phyloP scores from a whole-genome alignment of 306 rosid species.

The Rosa lucieae region DNA sequence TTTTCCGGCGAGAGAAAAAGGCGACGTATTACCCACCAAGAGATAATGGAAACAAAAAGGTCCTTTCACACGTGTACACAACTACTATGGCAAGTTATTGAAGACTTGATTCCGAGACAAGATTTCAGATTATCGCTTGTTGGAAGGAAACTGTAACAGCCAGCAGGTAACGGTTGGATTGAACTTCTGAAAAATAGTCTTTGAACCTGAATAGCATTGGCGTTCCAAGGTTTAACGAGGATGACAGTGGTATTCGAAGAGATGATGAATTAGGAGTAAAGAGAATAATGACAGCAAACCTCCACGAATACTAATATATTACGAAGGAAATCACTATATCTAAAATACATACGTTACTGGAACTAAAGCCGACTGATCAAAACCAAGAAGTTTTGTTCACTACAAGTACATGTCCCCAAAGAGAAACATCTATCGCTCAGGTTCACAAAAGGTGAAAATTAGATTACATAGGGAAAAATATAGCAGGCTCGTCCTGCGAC shows the following conservation, averaged over 20 bases:
- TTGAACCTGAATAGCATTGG: not conserved
- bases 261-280: not conserved
- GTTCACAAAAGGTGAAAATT: not conserved
- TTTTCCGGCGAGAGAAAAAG: not conserved
- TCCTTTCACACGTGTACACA: not conserved
- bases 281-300: no score
- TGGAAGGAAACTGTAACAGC: no score
- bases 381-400: constrained; percentile 15
- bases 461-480: constrained; percentile 42
- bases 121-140: not conserved
- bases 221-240: not conserved
- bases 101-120: not conserved
- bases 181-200: not conserved
- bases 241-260: not conserved
- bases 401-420: constrained; percentile 24
- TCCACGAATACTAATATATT: not conserved
- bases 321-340: not conserved
- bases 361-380: constrained; percentile 14
- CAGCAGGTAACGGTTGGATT: no score
- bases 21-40: not conserved
- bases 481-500: constrained; percentile 10
- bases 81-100: not conserved
- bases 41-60: not conserved
- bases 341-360: constrained; percentile 11
- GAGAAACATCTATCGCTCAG: not conserved